Evolutionary conservation across 2,329 filamentous ascomycete genomes (phyloP).

Genomic region (Sporothrix pallida): DNA sequence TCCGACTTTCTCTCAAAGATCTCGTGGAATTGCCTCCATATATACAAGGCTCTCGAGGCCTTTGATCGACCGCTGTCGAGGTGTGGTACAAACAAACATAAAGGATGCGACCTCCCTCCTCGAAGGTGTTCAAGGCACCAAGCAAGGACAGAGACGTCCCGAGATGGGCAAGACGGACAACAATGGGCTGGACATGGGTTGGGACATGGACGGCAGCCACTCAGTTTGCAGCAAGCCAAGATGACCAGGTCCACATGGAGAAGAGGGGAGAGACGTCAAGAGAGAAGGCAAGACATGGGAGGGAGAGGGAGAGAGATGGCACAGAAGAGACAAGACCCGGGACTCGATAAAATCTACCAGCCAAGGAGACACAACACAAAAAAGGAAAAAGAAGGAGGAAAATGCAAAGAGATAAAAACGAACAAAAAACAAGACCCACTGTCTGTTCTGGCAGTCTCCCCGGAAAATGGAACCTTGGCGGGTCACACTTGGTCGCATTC

Average conservation of each 20-base stretch:
- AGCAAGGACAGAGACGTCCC: slow-evolving; percentile 21
- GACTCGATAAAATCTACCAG: neutral
- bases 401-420: neutral
- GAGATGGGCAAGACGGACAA: neutral
- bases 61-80: slow-evolving; percentile 11
- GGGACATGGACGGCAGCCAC: neutral
- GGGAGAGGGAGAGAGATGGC: neutral
- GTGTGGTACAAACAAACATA: neutral
- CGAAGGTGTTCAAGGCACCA: neutral
- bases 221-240: neutral
- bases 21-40: slow-evolving; percentile 8
- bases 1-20: neutral
- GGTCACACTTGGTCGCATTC: slow-evolving; percentile 18
- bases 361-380: neutral
- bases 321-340: neutral
- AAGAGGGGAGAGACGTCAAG: neutral
- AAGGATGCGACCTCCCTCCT: slow-evolving; percentile 7
- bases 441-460: neutral
- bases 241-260: neutral
- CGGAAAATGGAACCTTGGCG: slow-evolving; percentile 12
- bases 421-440: neutral
- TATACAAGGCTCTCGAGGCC: slow-evolving; percentile 18
- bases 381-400: neutral
- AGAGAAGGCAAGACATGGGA: neutral
- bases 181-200: neutral